phyloP scores from a whole-genome alignment of 2,329 filamentous ascomycete species.

The Exophiala aquamarina region DNA sequence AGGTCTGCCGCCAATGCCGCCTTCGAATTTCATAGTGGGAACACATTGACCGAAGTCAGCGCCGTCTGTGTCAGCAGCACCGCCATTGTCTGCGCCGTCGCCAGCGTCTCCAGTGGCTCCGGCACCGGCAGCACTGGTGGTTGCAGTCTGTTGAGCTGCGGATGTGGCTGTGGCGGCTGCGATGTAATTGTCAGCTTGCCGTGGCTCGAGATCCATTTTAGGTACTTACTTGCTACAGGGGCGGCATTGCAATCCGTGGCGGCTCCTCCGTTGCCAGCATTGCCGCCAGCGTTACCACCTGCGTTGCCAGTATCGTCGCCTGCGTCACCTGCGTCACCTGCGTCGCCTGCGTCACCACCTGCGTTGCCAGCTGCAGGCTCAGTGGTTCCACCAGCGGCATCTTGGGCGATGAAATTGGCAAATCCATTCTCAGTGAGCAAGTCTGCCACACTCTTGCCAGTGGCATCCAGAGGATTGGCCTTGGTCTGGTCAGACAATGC shows the following conservation, averaged over 20 bases:
- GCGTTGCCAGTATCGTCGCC: background rate
- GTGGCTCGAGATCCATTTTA: too few relatives aligned
- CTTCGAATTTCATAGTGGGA: slow-evolving; percentile 59
- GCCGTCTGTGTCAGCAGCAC: slow-evolving; percentile 28
- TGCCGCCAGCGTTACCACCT: background rate
- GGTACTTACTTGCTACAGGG: slow-evolving; percentile 5
- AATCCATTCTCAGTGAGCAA: slow-evolving; percentile 64
- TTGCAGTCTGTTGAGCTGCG: slow-evolving; percentile 19
- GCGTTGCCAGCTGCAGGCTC: slow-evolving; percentile 25
- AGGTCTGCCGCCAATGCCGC: slow-evolving; percentile 52
- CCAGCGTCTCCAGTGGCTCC: background rate
- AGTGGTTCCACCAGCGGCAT: slow-evolving; percentile 12
- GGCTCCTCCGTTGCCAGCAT: slow-evolving; percentile 2
- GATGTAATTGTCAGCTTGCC: background rate
- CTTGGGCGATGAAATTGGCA: slow-evolving; percentile 54
- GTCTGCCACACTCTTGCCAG: slow-evolving; percentile 65
- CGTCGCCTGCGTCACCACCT: slow-evolving; percentile 34
- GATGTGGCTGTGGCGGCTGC: slow-evolving; percentile 15
- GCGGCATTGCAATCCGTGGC: slow-evolving; percentile 5
- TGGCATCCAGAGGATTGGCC: slow-evolving; percentile 56
- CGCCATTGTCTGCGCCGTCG: slow-evolving; percentile 4
- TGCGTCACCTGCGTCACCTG: slow-evolving; percentile 11
- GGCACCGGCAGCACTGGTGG: slow-evolving; percentile 20
- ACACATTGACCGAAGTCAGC: slow-evolving; percentile 52
- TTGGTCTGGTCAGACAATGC: slow-evolving; percentile 57